phyloP scores from a whole-genome alignment of 306 rosid genomes.

The Hippophae gyantsensis region DNA sequence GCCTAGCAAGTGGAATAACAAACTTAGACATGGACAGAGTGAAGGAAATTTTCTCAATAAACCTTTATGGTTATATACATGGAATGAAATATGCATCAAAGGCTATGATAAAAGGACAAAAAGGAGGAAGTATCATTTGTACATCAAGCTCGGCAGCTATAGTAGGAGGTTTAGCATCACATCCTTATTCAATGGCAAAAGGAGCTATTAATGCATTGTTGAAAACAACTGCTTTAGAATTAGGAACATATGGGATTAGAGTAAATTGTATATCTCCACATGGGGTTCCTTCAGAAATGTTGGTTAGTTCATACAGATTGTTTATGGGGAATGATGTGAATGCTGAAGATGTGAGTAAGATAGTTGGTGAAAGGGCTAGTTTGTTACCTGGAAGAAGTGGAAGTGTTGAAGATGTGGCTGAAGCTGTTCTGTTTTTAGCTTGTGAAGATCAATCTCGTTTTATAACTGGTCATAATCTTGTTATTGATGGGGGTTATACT shows the following conservation, averaged over 20 bases:
- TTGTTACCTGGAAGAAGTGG: constrained; percentile 51
- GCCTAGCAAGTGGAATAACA: constrained; percentile 46
- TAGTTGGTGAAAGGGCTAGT: constrained; percentile 42
- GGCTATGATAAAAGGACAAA: constrained; percentile 51
- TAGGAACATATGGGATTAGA: constrained; percentile 62
- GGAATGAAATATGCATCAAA: constrained; percentile 65
- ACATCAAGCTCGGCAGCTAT: constrained; percentile 61
- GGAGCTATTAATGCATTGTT: constrained; percentile 49
- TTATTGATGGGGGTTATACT: constrained; percentile 71
- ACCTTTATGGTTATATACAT: constrained; percentile 51
- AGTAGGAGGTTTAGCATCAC: constrained; percentile 67
- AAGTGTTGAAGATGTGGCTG: constrained; percentile 48
- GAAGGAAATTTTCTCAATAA: constrained; percentile 28
- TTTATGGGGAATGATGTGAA: constrained; percentile 28
- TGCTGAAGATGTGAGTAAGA: constrained; percentile 33
- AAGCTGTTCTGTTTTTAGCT: constrained; percentile 57
- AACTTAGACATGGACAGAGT: constrained; percentile 41
- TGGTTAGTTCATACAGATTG: constrained; percentile 28
- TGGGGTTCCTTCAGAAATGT: constrained; percentile 78
- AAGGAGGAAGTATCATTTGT: constrained; percentile 62
- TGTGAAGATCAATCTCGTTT: constrained; percentile 53
- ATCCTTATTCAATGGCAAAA: constrained; percentile 57
- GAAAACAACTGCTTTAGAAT: constrained; percentile 64
- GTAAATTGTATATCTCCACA: constrained; percentile 70
- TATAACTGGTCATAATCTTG: constrained; percentile 60